phyloP scores from a whole-genome alignment of 371 early-diverging fungal genomes.

The Coemansia sp. region DNA sequence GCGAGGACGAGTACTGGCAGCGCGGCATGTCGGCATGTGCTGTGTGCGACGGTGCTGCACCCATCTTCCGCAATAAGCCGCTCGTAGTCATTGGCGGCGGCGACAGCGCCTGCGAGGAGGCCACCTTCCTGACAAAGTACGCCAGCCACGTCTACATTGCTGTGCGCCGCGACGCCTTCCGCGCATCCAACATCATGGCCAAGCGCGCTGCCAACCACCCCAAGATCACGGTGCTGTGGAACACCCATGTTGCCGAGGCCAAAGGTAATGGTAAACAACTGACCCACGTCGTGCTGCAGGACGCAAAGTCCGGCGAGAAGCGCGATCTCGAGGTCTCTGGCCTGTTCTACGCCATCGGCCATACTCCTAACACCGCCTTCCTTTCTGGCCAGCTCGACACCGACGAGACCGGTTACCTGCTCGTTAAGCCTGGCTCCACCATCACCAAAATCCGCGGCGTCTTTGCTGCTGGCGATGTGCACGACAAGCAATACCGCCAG shows the following conservation, averaged over 20 bases:
- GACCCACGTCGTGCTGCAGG: slow-evolving; percentile 69
- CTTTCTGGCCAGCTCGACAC: slow-evolving; percentile 75
- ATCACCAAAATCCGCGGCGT: slow-evolving; percentile 87
- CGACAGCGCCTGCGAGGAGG: slow-evolving; percentile 99
- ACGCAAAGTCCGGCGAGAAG: slow-evolving; percentile 69
- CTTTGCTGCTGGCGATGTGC: slow-evolving; percentile 98
- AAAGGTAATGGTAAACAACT: slow-evolving; percentile 81
- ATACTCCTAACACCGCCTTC: slow-evolving; percentile 85
- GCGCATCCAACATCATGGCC: slow-evolving; percentile 97
- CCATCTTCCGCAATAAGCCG: slow-evolving; percentile 94
- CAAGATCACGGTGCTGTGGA: slow-evolving; percentile 93
- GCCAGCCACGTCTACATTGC: slow-evolving; percentile 91
- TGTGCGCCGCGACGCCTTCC: slow-evolving; percentile 93
- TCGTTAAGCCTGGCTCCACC: slow-evolving; percentile 78
- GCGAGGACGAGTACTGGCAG: slow-evolving; percentile 89
- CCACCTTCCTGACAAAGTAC: slow-evolving; percentile 92
- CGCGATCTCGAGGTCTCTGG: slow-evolving; percentile 78
- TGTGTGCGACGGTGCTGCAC: slow-evolving; percentile 98
- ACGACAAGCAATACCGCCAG: slow-evolving; percentile 94
- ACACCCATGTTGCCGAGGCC: slow-evolving; percentile 81
- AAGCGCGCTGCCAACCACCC: slow-evolving; percentile 77
- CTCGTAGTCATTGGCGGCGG: slow-evolving; percentile 98
- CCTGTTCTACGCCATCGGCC: slow-evolving; percentile 99
- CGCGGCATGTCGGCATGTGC: slow-evolving; percentile 99
- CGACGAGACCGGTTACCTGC: slow-evolving; percentile 89